Evolutionary conservation across 768 basidiomycete genomes (phyloP).

Genomic region (Suillus sp.): DNA sequence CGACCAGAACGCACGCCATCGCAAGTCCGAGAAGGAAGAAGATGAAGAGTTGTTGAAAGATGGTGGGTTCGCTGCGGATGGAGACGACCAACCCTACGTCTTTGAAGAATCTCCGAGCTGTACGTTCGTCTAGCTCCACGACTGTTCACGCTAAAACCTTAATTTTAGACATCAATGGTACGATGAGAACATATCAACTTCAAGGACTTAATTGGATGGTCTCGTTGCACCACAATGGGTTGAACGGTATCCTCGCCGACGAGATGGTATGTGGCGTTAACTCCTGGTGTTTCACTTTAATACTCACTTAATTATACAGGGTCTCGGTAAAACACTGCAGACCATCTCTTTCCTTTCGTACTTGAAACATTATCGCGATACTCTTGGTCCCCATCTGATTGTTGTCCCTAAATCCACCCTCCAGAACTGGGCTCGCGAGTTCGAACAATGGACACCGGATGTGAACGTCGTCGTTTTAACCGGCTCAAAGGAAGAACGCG

Average conservation of each 20-base stretch:
- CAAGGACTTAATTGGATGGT: slow-evolving; percentile 99
- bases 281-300: not conserved
- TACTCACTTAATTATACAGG: slow-evolving; percentile 47
- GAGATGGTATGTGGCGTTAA: slow-evolving; percentile 68
- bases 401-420: slow-evolving; percentile 99
- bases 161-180: slow-evolving; percentile 76
- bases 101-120: slow-evolving; percentile 95
- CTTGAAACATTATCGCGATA: slow-evolving; percentile 80
- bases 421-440: slow-evolving; percentile 96
- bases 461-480: slow-evolving; percentile 81
- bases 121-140: slow-evolving; percentile 36
- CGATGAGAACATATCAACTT: slow-evolving; percentile 92
- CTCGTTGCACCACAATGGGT: slow-evolving; percentile 90
- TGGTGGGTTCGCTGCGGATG: slow-evolving; percentile 75
- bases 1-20: slow-evolving; percentile 77
- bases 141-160: slow-evolving; percentile 12
- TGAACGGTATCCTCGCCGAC: slow-evolving; percentile 96
- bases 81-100: slow-evolving; percentile 88
- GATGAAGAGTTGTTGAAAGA: slow-evolving; percentile 94
- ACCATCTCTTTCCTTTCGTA: slow-evolving; percentile 97
- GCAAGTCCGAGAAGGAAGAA: slow-evolving; percentile 98
- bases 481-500: slow-evolving; percentile 88
- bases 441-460: slow-evolving; percentile 87
- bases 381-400: slow-evolving; percentile 85
- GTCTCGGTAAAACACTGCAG: slow-evolving; percentile 97